Evolutionary conservation across 2,329 filamentous ascomycete species (phyloP), one percentile per base, ranked within the genome.

Genomic region (Apiospora hydei): DNA sequence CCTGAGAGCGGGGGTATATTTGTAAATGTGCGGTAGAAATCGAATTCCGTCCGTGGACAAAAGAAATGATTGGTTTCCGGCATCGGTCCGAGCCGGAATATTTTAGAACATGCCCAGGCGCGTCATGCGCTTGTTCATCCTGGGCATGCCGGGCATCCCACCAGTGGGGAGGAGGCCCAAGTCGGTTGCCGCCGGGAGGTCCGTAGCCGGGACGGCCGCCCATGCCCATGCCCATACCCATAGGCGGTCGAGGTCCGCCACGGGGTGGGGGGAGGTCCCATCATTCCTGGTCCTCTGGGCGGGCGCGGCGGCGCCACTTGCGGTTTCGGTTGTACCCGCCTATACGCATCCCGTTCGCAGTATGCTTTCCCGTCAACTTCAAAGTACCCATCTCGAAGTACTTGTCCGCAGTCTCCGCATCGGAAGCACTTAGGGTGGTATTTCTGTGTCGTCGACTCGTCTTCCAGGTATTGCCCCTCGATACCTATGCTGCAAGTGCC

Each of bases 381-480:
- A 78, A 96, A 98, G 81, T 98, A 98, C 74, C 96, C 96, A 64
- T 96, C 92, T 26, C 89, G 88, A 16, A 98, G 86, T 2, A 92
- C 90, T 67, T 90, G 83, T 44, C 90, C 89, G 80, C 96, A 98
- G 76, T 94, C 92, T 64, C 88, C 88, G 80, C 96, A 98, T 68
- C 91, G 92, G 83, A 99, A 94, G 83, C 96, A 99, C 10, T 89
- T 86, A 0, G 94, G 90, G 81, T 99, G 96, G 82, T 95, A 96
- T 81, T 98, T 98, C 77, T 90, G 88, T 46, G 87, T 85, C 49
- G 88, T 85, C 43, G 43, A 41, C 77, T 94, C 93, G 43, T 96
- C 97, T 80, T 98, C 95, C 49, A 98, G 86, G 78, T 97, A 99
- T 76, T 95, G 92, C 0, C 96, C 96, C 82, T 99, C 96, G 76